Evolutionary conservation across 352 stramenopile genomes (phyloP), one percentile per base, ranked within the genome.

Genomic region (Peronosclerospora sorghi): DNA sequence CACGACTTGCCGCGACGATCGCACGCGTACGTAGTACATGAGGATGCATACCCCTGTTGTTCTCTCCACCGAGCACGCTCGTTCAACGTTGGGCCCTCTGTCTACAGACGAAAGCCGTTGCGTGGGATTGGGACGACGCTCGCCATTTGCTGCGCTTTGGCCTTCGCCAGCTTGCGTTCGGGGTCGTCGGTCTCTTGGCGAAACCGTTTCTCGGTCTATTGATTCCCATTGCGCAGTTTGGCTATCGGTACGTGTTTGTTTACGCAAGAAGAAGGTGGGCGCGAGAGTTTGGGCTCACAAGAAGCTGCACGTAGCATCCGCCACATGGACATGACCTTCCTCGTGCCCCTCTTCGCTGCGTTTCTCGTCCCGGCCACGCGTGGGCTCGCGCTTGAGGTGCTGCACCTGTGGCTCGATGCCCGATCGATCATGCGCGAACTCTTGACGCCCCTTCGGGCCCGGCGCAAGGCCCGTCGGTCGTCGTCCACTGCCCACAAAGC

Each of bases 61-160:
- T 3, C 28, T 4, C 3, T n/a, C 28, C 2, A n/a, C 3, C 3
- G 8, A n/a, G 15, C 26, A 26, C 34, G n/a, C 4, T 30, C 17
- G 19, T 18, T 40, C 4, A 26, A 10, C n/a, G 0, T 6, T 48
- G 44, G 38, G 17, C 5, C 35, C 20, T 39, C n/a, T n/a, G 1
- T 9, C 9, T 55, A 43, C 39, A 66, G 55, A 68, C 67, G 68
- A 67, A 71, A 41, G 65, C 70, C 3, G 69, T 83, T 39, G 81
- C 76, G 43, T 86, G 71, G 74, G 74, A 86, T 40, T 71, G 59
- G 71, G 74, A 86, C 52, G 84, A 86, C 45, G 54, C 76, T 9
- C 53, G 49, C 21, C 74, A 86, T 41, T 36, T 74, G 4, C 35
- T 68, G 32, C 39, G 62, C n/a, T 69, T 76, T 17, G 60, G 58